These are phyloP conservation scores for Thelonectria olida DNA, from an alignment of 2,329 filamentous ascomycete genomes.

Conservation along the genomic window DNA sequence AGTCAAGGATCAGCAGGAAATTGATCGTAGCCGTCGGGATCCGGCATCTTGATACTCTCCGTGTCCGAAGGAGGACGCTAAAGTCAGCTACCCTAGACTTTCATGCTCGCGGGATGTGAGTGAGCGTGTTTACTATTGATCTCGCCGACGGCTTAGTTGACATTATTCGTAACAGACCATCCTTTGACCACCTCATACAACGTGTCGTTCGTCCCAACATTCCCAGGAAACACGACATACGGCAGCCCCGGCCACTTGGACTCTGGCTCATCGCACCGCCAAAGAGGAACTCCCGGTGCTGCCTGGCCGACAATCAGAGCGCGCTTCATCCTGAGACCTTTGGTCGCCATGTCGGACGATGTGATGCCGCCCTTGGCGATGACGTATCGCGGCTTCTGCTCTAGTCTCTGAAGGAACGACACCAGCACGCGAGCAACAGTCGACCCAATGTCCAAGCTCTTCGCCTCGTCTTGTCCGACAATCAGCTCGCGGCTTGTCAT, in stretches of 20 bases:
- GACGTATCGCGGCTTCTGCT: conserved; percentile 62
- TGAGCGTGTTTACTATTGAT: not conserved
- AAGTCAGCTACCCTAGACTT: not conserved
- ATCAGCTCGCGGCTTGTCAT: conserved; percentile 68
- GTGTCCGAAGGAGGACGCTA: not conserved
- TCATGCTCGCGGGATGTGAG: too few relatives aligned
- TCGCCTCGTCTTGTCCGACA: conserved; percentile 53
- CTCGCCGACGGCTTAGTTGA: not conserved
- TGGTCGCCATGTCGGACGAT: conserved; percentile 66
- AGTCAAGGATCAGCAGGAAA: not conserved
- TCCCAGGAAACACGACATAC: conserved; percentile 46
- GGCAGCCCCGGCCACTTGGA: conserved; percentile 61
- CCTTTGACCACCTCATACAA: conserved; percentile 27
- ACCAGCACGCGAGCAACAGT: conserved; percentile 62
- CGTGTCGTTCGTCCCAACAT: conserved; percentile 30
- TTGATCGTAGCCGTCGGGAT: not conserved
- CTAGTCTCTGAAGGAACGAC: conserved; percentile 55
- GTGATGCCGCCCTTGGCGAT: conserved; percentile 70
- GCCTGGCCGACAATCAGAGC: conserved; percentile 66
- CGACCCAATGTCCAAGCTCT: conserved; percentile 63
- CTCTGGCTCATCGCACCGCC: conserved; percentile 64
- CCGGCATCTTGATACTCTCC: not conserved
- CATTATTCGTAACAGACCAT: conserved; percentile 16
- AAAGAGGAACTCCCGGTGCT: conserved; percentile 65
- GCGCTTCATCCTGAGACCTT: conserved; percentile 61